Evolutionary conservation across 208 protist genomes (phyloP), one percentile per base, ranked within the genome.

Genomic region (Acanthamoeba divionensis): DNA sequence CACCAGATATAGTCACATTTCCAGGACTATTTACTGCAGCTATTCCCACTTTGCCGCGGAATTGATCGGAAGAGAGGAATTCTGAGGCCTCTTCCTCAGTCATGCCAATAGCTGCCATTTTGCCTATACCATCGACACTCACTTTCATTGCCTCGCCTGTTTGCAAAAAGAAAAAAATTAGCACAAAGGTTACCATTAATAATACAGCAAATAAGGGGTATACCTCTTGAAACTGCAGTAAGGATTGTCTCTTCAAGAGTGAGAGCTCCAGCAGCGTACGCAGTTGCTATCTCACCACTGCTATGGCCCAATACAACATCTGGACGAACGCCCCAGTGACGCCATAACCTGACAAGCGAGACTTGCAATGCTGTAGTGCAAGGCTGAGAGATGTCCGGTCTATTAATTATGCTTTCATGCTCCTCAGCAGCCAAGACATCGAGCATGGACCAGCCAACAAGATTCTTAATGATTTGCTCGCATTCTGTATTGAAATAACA

Each of bases 291-390:
- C 67, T 94, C 93, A 62, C 93, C 93, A 52, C 83, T 63, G 52
- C 86, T 91, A 48, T 94, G 93, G 21, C 93, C 93, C n/a, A 94
- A 33, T 44, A 94, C 83, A 33, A 55, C 29, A 6, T 31, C 50
- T 13, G 91, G 92, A 33, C 38, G 38, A 31, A 94, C 66, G 54
- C 93, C 93, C 87, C 92, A 90, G 45, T 90, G 31, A 9, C 57
- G 66, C 36, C 44, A 91, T 29, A 93, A 63, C 18, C 50, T 36
- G 2, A 85, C 38, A 9, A 90, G 55, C 44, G 52, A 93, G 18
- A 89, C 48, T 65, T 93, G 91, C 1, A 93, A 44, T 4, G 88
- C 6, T 21, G 91, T 90, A 2, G 91, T 54, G 26, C 48, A 31
- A 31, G 86, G 85, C 62, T 93, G 91, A 7, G 91, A 85, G 79